A percentile compares a stretch with the other conserved stretches of the same genome.
These are phyloP conservation scores for Penicillium aurantiogriseum DNA, from an alignment of 2,329 filamentous ascomycete genomes.

Conservation along the genomic window DNA sequence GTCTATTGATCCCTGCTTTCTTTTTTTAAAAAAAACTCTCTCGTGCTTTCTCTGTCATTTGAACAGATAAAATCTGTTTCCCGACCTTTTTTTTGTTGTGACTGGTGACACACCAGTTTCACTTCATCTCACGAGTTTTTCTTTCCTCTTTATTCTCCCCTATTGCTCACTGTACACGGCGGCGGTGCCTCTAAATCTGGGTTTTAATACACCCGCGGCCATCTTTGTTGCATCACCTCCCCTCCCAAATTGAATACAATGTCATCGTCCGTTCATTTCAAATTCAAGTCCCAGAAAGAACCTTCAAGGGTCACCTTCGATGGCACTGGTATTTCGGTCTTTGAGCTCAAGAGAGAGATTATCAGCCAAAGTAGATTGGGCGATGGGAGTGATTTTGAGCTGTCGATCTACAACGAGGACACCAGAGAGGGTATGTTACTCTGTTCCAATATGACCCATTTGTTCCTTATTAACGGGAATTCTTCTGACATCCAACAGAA, in stretches of 20 bases:
- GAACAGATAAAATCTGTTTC: conserved; percentile 5
- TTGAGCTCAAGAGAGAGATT: conserved; percentile 98
- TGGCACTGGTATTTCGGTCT: conserved; percentile 95
- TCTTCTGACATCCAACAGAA: conserved; percentile 55
- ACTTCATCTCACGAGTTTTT: conserved; percentile 2
- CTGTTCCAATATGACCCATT: conserved; percentile 15
- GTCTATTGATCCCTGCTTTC: conserved; percentile 23
- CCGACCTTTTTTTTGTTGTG: background rate
- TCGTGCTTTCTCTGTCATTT: background rate
- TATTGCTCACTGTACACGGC: conserved; percentile 25
- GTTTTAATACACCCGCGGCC: conserved; percentile 30
- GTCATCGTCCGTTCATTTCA: conserved; percentile 98
- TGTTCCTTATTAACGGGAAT: background rate
- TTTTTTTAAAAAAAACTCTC: conserved; percentile 13
- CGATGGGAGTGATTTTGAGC: conserved; percentile 93
- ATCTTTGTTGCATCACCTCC: conserved; percentile 23
- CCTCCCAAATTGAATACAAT: conserved; percentile 56
- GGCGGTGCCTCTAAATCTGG: conserved; percentile 28
- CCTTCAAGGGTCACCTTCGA: conserved; percentile 93
- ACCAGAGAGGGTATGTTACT: conserved; percentile 73
- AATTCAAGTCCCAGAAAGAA: conserved; percentile 98
- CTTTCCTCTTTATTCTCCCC: conserved; percentile 21
- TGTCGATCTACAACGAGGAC: conserved; percentile 91
- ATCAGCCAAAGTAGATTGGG: conserved; percentile 91
- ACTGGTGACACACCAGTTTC: background rate